A percentile compares a stretch with the other conserved stretches of the same genome.
Conservation (phyloP, 495 filamentous ascomycete genomes). For the Glutinoglossum americanum region DNA sequence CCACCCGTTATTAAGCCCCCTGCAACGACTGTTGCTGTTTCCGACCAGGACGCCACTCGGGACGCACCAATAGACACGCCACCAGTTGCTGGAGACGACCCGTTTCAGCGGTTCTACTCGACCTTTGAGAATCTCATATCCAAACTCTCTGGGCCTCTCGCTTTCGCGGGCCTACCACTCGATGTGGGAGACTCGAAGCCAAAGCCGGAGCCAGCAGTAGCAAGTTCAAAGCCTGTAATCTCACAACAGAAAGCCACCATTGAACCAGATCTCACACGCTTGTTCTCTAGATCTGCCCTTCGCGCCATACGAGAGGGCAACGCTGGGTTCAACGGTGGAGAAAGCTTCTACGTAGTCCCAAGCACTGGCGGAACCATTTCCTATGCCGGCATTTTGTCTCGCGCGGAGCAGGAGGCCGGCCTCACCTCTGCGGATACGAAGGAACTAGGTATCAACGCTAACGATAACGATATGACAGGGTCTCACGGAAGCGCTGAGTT, state of each 20-base stretch:
- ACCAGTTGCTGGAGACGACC: slow-evolving; percentile 36
- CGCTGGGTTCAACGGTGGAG: slow-evolving; percentile 25
- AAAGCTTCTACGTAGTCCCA: slow-evolving; percentile 91
- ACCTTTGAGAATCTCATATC: slow-evolving; percentile 70
- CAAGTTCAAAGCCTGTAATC: slow-evolving; percentile 23
- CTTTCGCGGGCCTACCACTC: slow-evolving; percentile 78
- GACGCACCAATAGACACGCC: slow-evolving; percentile 5
- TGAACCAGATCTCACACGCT: slow-evolving; percentile 52
- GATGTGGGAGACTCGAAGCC: slow-evolving; percentile 26
- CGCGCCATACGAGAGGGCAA: slow-evolving; percentile 38
- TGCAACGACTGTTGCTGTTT: not conserved
- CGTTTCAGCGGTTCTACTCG: slow-evolving; percentile 75
- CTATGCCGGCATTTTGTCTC: slow-evolving; percentile 68
- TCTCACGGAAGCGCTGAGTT: slow-evolving; percentile 42
- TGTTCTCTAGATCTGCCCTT: slow-evolving; percentile 65
- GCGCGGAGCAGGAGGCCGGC: slow-evolving; percentile 41
- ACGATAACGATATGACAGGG: slow-evolving; percentile 18
- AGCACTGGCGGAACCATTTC: slow-evolving; percentile 70
- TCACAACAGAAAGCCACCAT: slow-evolving; percentile 18
- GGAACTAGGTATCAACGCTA: slow-evolving; percentile 17
- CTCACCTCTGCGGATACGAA: slow-evolving; percentile 14
- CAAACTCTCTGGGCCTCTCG: slow-evolving; percentile 66
- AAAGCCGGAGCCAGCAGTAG: slow-evolving; percentile 19
- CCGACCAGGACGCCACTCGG: not conserved
- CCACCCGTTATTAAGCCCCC: not conserved